Evolutionary conservation across 805 yeast species (phyloP).

Genomic region (Kregervanrija delftensis): DNA sequence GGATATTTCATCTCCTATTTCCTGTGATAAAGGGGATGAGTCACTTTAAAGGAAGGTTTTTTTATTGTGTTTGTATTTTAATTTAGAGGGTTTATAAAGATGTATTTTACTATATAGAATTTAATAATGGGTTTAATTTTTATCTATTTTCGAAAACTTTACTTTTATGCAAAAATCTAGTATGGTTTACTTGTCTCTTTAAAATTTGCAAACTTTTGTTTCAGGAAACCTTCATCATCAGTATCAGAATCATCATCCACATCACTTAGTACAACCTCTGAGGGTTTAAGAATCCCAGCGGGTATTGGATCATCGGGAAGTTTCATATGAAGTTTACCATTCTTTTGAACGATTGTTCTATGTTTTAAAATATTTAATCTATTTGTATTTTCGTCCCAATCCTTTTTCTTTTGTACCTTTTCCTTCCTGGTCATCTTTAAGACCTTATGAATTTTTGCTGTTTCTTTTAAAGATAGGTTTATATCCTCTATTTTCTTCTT

Average conservation of each 20-base stretch:
- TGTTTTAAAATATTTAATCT: not conserved
- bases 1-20: no score
- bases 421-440: not conserved
- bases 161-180: no score
- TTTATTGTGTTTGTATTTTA: not conserved
- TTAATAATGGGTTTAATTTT: no score
- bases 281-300: not conserved
- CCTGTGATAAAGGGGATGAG: not conserved
- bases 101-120: no score
- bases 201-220: no score
- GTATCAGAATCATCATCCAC: constrained; percentile 3
- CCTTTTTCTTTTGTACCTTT: not conserved
- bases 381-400: constrained; percentile 3
- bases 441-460: not conserved
- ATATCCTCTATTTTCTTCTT: not conserved
- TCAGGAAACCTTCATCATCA: not conserved
- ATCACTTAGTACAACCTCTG: constrained; percentile 3
- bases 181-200: no score
- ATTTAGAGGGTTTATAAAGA: no score
- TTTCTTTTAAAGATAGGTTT: not conserved
- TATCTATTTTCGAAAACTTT: no score
- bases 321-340: not conserved
- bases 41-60: not conserved
- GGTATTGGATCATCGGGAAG: no score
- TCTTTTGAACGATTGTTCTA: not conserved